Percentiles rank a stretch among this genome's conserved stretches.
These are phyloP conservation scores for Dentipellis sp. DNA, from an alignment of 768 basidiomycete genomes.

Conservation along the genomic window DNA sequence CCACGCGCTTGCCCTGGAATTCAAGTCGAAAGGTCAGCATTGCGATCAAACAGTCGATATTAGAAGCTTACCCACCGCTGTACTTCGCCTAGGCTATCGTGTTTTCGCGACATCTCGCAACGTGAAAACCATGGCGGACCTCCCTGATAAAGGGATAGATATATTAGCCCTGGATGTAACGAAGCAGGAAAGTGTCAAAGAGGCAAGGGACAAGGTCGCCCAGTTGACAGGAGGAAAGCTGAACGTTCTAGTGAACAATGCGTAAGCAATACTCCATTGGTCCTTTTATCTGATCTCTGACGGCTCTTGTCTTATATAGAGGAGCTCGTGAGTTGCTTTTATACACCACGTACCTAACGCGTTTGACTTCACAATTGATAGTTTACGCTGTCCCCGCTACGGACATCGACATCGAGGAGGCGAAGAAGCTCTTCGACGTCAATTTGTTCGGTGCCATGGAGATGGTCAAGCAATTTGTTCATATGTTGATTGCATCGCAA, in stretches of 20 bases:
- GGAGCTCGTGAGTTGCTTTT: too few species aligned
- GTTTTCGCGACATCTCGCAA: conserved; percentile 23
- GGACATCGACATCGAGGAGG: conserved; percentile 18
- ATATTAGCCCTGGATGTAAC: conserved; percentile 22
- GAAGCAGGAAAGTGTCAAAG: conserved; percentile 6
- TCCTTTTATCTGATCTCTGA: not conserved
- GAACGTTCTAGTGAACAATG: conserved; percentile 24
- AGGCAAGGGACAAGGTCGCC: conserved; percentile 8
- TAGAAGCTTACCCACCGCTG: too few species aligned
- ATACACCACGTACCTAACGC: too few species aligned
- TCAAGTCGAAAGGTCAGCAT: conserved; percentile 1
- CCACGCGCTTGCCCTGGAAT: conserved; percentile 16
- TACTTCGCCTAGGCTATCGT: conserved; percentile 11
- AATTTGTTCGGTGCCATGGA: conserved; percentile 25
- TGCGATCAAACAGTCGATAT: too few species aligned
- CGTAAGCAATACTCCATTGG: conserved; percentile 11
- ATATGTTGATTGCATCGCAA: conserved; percentile 19
- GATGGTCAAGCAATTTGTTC: conserved; percentile 24
- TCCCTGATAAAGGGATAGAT: conserved; percentile 13
- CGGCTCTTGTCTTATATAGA: too few species aligned
- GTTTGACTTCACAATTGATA: not conserved
- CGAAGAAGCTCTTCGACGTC: conserved; percentile 20
- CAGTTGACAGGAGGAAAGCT: conserved; percentile 18
- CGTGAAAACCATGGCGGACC: conserved; percentile 14
- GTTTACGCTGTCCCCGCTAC: conserved; percentile 17